Base-by-base conservation (phyloP, 768 basidiomycete genomes). In the Hebeloma cylindrosporum region DNA sequence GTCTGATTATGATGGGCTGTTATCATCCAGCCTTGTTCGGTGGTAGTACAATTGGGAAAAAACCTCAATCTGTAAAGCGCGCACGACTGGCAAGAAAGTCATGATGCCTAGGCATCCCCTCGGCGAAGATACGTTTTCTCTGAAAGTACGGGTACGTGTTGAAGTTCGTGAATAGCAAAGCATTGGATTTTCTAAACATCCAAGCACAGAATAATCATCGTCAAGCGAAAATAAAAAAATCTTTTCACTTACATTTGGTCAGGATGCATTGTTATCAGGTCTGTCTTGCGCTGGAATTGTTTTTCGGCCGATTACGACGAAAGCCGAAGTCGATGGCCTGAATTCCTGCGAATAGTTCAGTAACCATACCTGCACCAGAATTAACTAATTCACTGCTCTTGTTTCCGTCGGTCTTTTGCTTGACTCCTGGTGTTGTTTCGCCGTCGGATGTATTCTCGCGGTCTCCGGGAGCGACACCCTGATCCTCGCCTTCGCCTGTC, bases 291-390 rank as follows among this genome's bases (percentile, higher is more conserved):
- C 22, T n/a, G 45, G 23, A 8, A 17, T 31, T 3, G 30, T 37
- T 16, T 48, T 37, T 36, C 36, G 9, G 53, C 40, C 13, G 47
- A 50, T n/a, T n/a, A n/a, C 34, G 40, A 21, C 41, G 40, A 2
- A 40, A 31, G 8, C 39, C 55, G 35, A 53, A 57, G 37, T 57
- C 55, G 2, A 51, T 31, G 23, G 51, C 47, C 3, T 46, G 43
- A 28, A 53, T 17, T 13, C 41, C 39, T 46, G 22, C 17, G 37
- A 22, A 26, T 9, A 14, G 27, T 7, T 46, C 47, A 42, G 13
- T 35, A 13, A 47, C 30, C 17, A 11, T 25, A n/a, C n/a, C n/a
- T 33, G 16, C 6, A 16, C 29, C 23, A 2, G 28, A 18, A 17
- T 2, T 5, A 17, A 32, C 6, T 17, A 23, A 31, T 8, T 13